A percentile compares a stretch with the other conserved stretches of the same genome.
Conservation (phyloP, 2,329 filamentous ascomycete species). For the Huntiella decipiens region DNA sequence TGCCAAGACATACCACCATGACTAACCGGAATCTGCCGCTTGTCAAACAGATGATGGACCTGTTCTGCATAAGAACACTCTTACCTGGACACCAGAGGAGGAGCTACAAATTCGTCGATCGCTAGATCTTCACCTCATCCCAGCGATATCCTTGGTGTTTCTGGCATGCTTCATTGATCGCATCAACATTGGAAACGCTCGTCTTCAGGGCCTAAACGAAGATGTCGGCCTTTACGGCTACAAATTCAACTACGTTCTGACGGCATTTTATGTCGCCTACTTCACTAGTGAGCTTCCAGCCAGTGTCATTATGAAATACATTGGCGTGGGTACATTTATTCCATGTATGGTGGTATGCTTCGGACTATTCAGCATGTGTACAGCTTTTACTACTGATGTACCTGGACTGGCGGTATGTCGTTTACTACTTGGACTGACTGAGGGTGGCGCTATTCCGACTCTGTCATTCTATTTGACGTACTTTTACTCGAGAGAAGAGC, state of each 20-base stretch:
- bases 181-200: constrained; percentile 49
- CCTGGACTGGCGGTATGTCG: constrained; percentile 27
- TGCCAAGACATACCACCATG: no score
- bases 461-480: constrained; percentile 36
- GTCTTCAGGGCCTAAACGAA: constrained; percentile 31
- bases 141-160: constrained; percentile 33
- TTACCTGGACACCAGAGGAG: constrained; percentile 29
- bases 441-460: constrained; percentile 39
- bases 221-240: constrained; percentile 29
- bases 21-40: no score
- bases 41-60: not conserved
- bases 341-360: constrained; percentile 35
- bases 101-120: constrained; percentile 30
- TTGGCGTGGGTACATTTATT: constrained; percentile 34
- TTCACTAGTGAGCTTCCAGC: constrained; percentile 35
- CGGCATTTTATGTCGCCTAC: constrained; percentile 39
- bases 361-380: constrained; percentile 33
- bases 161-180: constrained; percentile 40
- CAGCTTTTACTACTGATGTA: constrained; percentile 31
- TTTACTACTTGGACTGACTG: constrained; percentile 32
- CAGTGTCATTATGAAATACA: constrained; percentile 33
- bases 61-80: not conserved
- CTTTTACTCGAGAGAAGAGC: constrained; percentile 37
- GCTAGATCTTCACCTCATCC: constrained; percentile 32
- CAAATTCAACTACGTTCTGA: constrained; percentile 37